phyloP scores from a whole-genome alignment of 345 rosid genomes.

The Chamaenerion angustifolium region DNA sequence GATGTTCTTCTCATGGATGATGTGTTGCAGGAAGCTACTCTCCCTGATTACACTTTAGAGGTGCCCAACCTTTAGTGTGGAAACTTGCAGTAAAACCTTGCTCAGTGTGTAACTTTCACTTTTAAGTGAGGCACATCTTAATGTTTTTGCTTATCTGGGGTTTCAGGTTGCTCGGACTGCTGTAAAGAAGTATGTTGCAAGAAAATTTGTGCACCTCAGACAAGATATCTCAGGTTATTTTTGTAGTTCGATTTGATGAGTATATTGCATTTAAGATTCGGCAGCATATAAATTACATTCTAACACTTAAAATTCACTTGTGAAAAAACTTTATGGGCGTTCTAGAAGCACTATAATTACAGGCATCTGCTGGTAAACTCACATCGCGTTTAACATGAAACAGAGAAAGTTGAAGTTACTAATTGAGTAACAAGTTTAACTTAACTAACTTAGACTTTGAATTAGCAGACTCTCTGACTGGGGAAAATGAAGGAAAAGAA shows the following conservation, averaged over 20 bases:
- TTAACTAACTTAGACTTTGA: neutral
- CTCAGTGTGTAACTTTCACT: neutral
- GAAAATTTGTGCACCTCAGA: conserved; percentile 53
- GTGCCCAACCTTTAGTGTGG: conserved; percentile 21
- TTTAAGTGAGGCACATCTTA: neutral
- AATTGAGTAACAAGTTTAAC: neutral
- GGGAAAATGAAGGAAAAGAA: conserved; percentile 46
- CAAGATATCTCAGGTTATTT: conserved; percentile 74
- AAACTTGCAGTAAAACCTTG: neutral
- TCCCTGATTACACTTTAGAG: conserved; percentile 61
- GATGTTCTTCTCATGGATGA: conserved; percentile 82
- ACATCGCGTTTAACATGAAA: too few relatives aligned
- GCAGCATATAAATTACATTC: too few relatives aligned
- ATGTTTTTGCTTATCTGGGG: conserved; percentile 9
- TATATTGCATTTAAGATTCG: neutral
- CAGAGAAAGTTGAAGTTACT: neutral
- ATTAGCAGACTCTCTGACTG: conserved; percentile 50
- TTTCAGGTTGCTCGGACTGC: conserved; percentile 69
- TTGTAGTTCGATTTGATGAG: conserved; percentile 1
- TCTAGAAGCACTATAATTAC: too few relatives aligned
- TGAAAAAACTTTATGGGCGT: too few relatives aligned
- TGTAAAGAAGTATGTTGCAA: conserved; percentile 52
- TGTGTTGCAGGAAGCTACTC: conserved; percentile 61
- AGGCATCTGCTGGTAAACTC: too few relatives aligned
- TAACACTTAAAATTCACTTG: too few relatives aligned